Evolutionary conservation across 2,329 filamentous ascomycete species (phyloP), one percentile per base, ranked within the genome.

Genomic region (Alternaria sp.): DNA sequence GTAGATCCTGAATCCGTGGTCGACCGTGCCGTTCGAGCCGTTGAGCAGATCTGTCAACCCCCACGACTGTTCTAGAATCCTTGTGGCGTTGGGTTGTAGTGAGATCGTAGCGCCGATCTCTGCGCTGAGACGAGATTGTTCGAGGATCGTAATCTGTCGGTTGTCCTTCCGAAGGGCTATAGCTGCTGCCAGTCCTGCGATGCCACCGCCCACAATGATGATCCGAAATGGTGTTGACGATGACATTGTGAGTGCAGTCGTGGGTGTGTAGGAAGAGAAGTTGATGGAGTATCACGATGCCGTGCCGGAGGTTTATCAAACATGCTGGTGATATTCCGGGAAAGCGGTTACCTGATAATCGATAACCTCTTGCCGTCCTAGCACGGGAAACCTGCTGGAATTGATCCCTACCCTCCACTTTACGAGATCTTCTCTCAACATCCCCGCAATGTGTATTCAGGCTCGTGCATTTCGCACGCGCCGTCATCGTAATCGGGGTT

Each of bases 71-170:
- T 72, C 62, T 8, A 81, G 65, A 3, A 81, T 80, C 40, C 77
- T 75, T 19, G 76, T 77, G 0, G 81, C 81, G 66, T 83, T 83
- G 1, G 81, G 81, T 51, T 83, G 81, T 0, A 83, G 71, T 0
- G 81, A 82, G 17, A 83, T 81, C 8, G 80, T 74, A 1, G 81
- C 81, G 3, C 81, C 81, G 7, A 81, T 79, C 60, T 83, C 82
- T 43, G 67, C 69, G 32, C 69, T 72, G 5, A 76, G 60, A 12
- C 67, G 62, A 47, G 76, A 79, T 56, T 76, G 73, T 54, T 80
- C 76, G 28, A 79, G 72, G 15, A 79, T 70, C 6, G 68, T 75
- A 11, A 80, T 78, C 17, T 81, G 74, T 6, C 74, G 73, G 15
- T 68, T 70, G 0, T 72, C 66, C 4, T 67, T 73, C 53, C 81